Conservation (phyloP, 2,329 filamentous ascomycete genomes). For the Cadophora sp. region DNA sequence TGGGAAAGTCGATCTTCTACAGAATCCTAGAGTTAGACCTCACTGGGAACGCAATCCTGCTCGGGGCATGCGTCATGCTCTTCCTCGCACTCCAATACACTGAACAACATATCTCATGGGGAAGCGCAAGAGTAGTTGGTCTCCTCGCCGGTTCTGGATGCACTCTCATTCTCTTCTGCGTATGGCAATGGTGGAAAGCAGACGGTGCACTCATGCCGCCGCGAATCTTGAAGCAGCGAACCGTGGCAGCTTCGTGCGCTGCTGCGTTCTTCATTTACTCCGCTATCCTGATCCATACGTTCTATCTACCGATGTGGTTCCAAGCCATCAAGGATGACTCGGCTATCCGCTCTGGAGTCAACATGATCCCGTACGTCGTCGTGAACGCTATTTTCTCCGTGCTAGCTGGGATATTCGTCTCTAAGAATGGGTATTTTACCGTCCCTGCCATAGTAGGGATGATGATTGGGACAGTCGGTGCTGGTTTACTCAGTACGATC, state of each 20-base stretch:
- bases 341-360: constrained; percentile 35
- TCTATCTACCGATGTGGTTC: constrained; percentile 42
- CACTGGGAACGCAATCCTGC: constrained; percentile 52
- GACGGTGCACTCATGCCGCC: constrained; percentile 57
- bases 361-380: constrained; percentile 37
- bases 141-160: constrained; percentile 42
- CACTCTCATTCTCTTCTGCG: constrained; percentile 40
- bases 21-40: constrained; percentile 51
- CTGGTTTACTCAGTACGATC: constrained; percentile 47
- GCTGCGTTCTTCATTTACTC: constrained; percentile 40
- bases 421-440: constrained; percentile 45
- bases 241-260: constrained; percentile 42
- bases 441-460: constrained; percentile 34
- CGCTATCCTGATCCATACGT: constrained; percentile 46
- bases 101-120: constrained; percentile 45
- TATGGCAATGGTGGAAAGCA: constrained; percentile 49
- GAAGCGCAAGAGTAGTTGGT: constrained; percentile 41
- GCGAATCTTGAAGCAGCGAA: constrained; percentile 47
- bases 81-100: constrained; percentile 56
- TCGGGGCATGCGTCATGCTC: constrained; percentile 48
- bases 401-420: constrained; percentile 43
- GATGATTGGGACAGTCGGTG: constrained; percentile 31
- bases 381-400: constrained; percentile 43
- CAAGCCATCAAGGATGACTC: constrained; percentile 35
- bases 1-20: constrained; percentile 44